Conservation (phyloP, 306 rosid genomes). For the Inga laurina region DNA sequence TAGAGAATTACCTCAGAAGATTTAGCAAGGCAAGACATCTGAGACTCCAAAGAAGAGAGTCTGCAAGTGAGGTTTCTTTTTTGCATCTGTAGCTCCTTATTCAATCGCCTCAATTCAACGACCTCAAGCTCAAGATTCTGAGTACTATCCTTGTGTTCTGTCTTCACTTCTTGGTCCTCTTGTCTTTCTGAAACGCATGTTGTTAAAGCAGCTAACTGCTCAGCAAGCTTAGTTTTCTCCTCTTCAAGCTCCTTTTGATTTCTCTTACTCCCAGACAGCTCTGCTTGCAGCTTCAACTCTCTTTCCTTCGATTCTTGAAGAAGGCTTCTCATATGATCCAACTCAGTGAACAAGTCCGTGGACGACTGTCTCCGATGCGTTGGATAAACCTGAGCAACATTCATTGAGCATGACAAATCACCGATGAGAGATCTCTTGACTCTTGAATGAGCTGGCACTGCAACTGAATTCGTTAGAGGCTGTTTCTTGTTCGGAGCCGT, state of each 20-base stretch:
- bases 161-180: conserved; percentile 50
- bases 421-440: conserved; percentile 81
- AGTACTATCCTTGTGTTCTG: conserved; percentile 36
- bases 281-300: conserved; percentile 78
- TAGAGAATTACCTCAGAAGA: conserved; percentile 60
- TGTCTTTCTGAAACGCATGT: conserved; percentile 43
- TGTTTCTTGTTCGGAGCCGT: conserved; percentile 49
- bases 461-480: conserved; percentile 48
- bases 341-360: conserved; percentile 81
- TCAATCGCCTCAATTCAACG: conserved; percentile 83
- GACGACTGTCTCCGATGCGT: conserved; percentile 91
- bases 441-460: conserved; percentile 60
- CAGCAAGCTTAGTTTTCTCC: conserved; percentile 55
- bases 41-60: conserved; percentile 66
- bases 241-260: conserved; percentile 60
- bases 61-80: conserved; percentile 83
- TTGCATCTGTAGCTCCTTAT: conserved; percentile 92
- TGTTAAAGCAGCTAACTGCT: conserved; percentile 50
- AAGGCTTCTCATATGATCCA: conserved; percentile 81
- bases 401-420: conserved; percentile 71
- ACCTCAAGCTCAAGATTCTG: conserved; percentile 76
- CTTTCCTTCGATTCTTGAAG: conserved; percentile 85
- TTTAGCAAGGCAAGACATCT: conserved; percentile 58
- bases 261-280: conserved; percentile 59
- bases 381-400: conserved; percentile 58